These are phyloP conservation scores for Metschnikowia borealis DNA, from an alignment of 805 yeast species.

Conservation along the genomic window DNA sequence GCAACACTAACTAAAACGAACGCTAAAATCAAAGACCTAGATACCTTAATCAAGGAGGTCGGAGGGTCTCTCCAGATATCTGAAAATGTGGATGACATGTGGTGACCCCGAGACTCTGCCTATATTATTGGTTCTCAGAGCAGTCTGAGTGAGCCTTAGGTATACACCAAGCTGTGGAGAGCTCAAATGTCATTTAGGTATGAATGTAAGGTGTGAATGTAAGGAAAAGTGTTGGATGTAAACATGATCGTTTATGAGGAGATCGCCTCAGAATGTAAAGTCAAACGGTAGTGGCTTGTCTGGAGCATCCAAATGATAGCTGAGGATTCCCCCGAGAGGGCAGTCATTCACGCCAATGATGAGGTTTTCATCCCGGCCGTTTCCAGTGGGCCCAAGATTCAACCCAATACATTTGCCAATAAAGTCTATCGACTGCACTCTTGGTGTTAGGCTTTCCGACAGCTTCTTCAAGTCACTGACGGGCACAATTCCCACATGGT, in stretches of 20 bases:
- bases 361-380: conserved; percentile 44
- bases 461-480: conserved; percentile 25
- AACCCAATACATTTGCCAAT: conserved; percentile 60
- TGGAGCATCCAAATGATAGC: conserved; percentile 38
- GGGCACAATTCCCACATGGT: conserved; percentile 50
- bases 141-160: not conserved
- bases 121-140: not conserved
- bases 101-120: conserved; percentile 22
- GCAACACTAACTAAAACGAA: conserved; percentile 30
- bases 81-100: conserved; percentile 40
- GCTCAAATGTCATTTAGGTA: not conserved
- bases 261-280: conserved; percentile 21
- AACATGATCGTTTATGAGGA: too few relatives aligned
- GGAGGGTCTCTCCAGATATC: conserved; percentile 37
- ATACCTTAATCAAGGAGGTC: conserved; percentile 30
- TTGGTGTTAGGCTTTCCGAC: conserved; percentile 10
- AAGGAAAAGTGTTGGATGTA: too few relatives aligned
- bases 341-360: conserved; percentile 54
- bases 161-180: not conserved
- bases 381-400: conserved; percentile 41
- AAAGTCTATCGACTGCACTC: conserved; percentile 47
- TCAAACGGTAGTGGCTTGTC: conserved; percentile 39
- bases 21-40: conserved; percentile 27
- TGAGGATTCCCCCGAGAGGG: conserved; percentile 54
- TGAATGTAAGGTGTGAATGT: too few relatives aligned